These are phyloP conservation scores for Microcos paniculata DNA, from an alignment of 345 rosid genomes.

Conservation along the genomic window DNA sequence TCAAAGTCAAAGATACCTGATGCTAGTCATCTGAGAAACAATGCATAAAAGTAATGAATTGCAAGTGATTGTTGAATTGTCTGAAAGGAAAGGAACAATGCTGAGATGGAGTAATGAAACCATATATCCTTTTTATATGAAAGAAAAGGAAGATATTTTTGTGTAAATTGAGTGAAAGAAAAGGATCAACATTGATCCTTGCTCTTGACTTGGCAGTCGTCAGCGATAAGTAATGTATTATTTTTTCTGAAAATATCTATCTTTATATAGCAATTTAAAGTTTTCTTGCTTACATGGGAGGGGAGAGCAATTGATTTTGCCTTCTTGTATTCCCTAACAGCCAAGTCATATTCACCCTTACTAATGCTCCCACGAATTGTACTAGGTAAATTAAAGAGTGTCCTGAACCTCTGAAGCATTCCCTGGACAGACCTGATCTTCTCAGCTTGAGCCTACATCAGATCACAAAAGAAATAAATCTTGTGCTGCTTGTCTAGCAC, in stretches of 20 bases:
- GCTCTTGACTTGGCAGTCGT: too few species aligned
- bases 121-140: too few species aligned
- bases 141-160: too few species aligned
- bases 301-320: conserved; percentile 97
- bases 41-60: neutral
- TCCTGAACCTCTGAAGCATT: conserved; percentile 95
- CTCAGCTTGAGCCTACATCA: conserved; percentile 89
- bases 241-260: neutral
- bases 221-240: too few species aligned
- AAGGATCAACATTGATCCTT: too few species aligned
- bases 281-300: conserved; percentile 67
- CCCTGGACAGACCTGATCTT: conserved; percentile 98
- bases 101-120: too few species aligned
- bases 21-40: conserved; percentile 9
- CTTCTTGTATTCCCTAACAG: conserved; percentile 96
- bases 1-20: neutral
- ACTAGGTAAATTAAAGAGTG: conserved; percentile 93
- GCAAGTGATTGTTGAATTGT: too few species aligned
- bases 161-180: too few species aligned
- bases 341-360: conserved; percentile 96
- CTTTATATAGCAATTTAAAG: neutral
- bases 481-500: neutral
- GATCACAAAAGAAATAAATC: conserved; percentile 21
- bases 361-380: conserved; percentile 88
- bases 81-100: too few species aligned